These are phyloP conservation scores for Excoecaria cochinchinensis DNA, from an alignment of 345 rosid species.

Conservation along the genomic window DNA sequence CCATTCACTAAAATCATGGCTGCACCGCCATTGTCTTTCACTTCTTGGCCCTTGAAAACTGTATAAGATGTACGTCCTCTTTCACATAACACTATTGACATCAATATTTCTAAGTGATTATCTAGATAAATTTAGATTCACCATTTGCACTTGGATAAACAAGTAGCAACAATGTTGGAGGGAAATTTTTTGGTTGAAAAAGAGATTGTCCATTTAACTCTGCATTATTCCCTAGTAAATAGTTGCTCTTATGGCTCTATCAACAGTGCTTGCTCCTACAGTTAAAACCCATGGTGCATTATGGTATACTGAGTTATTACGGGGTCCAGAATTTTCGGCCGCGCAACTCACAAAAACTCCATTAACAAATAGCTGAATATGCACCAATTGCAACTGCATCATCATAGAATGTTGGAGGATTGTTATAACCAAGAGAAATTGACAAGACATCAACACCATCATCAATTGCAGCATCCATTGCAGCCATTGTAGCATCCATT, in stretches of 20 bases:
- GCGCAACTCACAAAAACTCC: too few species aligned
- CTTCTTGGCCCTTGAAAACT: conserved; percentile 1
- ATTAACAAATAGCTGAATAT: too few species aligned
- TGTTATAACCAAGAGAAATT: too few species aligned
- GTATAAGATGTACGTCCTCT: not conserved
- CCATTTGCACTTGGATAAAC: not conserved
- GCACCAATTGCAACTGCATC: too few species aligned
- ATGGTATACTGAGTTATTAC: not conserved
- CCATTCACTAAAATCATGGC: conserved; percentile 19
- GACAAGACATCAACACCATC: not conserved
- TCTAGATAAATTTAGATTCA: not conserved
- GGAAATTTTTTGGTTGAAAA: not conserved
- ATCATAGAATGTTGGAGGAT: too few species aligned
- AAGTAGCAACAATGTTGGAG: conserved; percentile 1
- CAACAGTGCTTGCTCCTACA: conserved; percentile 35
- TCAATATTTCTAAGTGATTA: not conserved
- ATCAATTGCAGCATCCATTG: too few species aligned
- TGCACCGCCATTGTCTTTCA: conserved; percentile 14
- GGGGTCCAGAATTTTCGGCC: too few species aligned
- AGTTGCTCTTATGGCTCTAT: conserved; percentile 27
- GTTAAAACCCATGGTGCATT: conserved; percentile 41
- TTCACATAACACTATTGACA: not conserved
- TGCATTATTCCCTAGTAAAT: conserved; percentile 33
- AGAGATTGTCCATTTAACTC: conserved; percentile 1
- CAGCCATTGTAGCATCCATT: too few species aligned